A percentile compares a stretch with the other conserved stretches of the same genome.
These are phyloP conservation scores for Leonotis leonurus DNA, from an alignment of 257 asterid species.

Conservation along the genomic window DNA sequence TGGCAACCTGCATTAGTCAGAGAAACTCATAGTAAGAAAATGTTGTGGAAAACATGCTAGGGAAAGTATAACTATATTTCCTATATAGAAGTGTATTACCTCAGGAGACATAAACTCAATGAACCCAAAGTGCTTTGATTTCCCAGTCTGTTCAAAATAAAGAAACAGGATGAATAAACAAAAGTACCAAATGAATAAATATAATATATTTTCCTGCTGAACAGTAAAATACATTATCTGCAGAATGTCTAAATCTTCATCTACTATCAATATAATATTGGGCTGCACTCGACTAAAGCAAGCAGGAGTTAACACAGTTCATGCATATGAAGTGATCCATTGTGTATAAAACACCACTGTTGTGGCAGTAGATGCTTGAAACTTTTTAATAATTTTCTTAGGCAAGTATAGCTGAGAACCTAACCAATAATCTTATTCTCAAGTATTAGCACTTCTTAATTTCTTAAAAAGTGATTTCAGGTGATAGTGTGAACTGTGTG, in stretches of 20 bases:
- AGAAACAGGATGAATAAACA: conserved; percentile 7
- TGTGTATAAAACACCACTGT: neutral
- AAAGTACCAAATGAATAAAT: neutral
- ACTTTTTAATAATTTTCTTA: neutral
- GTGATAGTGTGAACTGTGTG: no score
- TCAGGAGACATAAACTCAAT: conserved; percentile 85
- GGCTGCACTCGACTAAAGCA: neutral
- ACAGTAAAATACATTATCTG: no score
- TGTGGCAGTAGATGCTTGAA: neutral
- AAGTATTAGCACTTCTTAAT: neutral
- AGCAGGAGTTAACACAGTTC: neutral
- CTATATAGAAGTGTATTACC: conserved; percentile 35
- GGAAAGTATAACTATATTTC: neutral
- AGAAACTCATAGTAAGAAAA: neutral
- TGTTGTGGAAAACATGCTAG: neutral
- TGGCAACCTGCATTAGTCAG: conserved; percentile 62
- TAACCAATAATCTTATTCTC: neutral
- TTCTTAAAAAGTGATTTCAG: neutral
- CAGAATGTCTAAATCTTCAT: neutral
- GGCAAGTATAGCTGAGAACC: neutral
- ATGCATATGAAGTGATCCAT: neutral
- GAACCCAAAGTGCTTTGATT: conserved; percentile 90
- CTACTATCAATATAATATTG: neutral
- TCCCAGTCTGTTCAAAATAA: conserved; percentile 65
- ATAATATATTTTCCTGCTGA: neutral